Conservation (phyloP, 2,329 filamentous ascomycete genomes). For the Xylariales sp. region DNA sequence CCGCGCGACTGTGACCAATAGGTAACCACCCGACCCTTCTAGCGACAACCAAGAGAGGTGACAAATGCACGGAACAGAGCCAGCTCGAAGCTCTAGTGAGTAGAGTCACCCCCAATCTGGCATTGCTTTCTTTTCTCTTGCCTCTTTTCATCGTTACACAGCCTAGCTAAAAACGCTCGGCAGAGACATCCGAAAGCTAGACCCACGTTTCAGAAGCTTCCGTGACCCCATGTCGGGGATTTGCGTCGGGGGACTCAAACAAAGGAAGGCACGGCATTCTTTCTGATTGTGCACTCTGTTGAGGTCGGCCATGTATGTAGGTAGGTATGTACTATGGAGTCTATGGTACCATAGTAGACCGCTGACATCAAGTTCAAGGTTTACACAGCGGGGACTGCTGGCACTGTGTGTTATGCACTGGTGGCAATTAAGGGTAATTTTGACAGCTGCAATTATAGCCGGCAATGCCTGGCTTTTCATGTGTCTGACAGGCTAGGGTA, state of each 20-base stretch:
- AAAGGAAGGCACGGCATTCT: not conserved
- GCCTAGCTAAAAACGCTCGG: not conserved
- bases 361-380: too few species aligned
- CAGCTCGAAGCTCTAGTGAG: too few species aligned
- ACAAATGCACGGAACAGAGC: too few species aligned
- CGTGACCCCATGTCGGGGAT: conserved; percentile 1
- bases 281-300: not conserved
- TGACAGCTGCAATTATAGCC: not conserved
- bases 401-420: not conserved
- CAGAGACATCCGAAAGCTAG: conserved; percentile 2
- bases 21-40: too few species aligned
- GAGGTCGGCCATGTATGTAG: not conserved
- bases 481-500: conserved; percentile 1
- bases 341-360: too few species aligned
- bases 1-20: too few species aligned
- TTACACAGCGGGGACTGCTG: too few species aligned
- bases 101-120: too few species aligned
- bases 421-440: not conserved
- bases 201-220: conserved; percentile 5
- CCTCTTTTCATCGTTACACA: conserved; percentile 1
- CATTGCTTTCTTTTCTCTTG: too few species aligned
- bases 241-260: not conserved
- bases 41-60: too few species aligned
- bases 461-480: not conserved
- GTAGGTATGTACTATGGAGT: too few species aligned